phyloP scores from a whole-genome alignment of 225 moss, liverwort and hornwort genomes.

The Physcomitrellopsis africana region DNA sequence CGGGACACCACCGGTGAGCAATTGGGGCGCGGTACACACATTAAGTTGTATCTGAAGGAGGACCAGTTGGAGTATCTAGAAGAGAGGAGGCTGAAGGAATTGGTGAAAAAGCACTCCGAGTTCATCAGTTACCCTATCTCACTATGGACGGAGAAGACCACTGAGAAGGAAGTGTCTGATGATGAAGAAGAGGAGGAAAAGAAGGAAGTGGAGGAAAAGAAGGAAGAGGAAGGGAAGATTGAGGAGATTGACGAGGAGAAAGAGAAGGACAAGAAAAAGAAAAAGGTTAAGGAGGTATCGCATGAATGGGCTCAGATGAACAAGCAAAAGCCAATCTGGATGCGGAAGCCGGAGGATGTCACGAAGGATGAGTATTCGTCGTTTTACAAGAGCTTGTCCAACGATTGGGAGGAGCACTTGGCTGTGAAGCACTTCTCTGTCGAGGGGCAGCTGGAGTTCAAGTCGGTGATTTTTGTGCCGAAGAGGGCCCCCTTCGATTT shows the following conservation, averaged over 20 bases:
- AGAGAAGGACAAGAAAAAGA: slow-evolving; percentile 47
- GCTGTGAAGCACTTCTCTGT: slow-evolving; percentile 64
- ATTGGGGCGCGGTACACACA: slow-evolving; percentile 69
- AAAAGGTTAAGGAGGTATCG: slow-evolving; percentile 59
- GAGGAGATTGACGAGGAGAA: slow-evolving; percentile 53
- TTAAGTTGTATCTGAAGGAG: slow-evolving; percentile 59
- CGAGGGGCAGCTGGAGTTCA: slow-evolving; percentile 62
- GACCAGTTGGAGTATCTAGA: slow-evolving; percentile 62
- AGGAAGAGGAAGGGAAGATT: slow-evolving; percentile 44
- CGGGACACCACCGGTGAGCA: slow-evolving; percentile 53
- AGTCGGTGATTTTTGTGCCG: slow-evolving; percentile 51
- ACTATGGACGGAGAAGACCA: slow-evolving; percentile 56
- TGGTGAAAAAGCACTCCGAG: slow-evolving; percentile 64
- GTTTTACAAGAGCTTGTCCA: slow-evolving; percentile 38
- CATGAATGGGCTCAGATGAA: slow-evolving; percentile 60
- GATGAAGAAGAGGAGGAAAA: slow-evolving; percentile 54
- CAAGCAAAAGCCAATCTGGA: slow-evolving; percentile 66
- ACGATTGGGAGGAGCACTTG: slow-evolving; percentile 52
- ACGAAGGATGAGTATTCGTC: slow-evolving; percentile 40
- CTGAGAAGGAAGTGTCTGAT: slow-evolving; percentile 60
- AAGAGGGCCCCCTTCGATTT: slow-evolving; percentile 56
- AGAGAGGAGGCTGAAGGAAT: slow-evolving; percentile 54
- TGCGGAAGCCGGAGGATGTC: slow-evolving; percentile 59
- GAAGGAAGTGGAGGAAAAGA: slow-evolving; percentile 38
- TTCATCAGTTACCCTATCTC: slow-evolving; percentile 67